Conservation (phyloP, 129 eudicot species). For the Flaveria bidentis region DNA sequence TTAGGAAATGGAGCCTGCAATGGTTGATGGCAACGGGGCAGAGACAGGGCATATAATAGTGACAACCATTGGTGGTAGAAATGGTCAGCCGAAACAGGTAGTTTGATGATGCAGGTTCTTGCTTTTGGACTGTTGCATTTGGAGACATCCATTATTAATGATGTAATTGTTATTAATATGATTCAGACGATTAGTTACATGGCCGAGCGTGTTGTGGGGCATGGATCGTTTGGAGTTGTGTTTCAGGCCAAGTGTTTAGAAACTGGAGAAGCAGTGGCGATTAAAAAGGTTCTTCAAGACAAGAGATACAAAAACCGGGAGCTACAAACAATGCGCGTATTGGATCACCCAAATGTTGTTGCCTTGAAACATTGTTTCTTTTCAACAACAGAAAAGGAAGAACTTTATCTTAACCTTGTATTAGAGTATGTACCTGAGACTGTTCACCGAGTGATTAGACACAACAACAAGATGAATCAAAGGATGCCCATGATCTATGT, state of each 20-base stretch:
- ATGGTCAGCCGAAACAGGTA: slow-evolving; percentile 93
- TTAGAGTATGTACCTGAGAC: slow-evolving; percentile 94
- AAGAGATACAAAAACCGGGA: slow-evolving; percentile 90
- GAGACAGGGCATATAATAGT: slow-evolving; percentile 97
- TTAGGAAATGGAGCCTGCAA: slow-evolving; percentile 87
- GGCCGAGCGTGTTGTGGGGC: slow-evolving; percentile 96
- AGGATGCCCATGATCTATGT: slow-evolving; percentile 91
- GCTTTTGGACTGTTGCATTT: background rate
- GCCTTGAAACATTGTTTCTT: slow-evolving; percentile 89
- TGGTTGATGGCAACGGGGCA: slow-evolving; percentile 85
- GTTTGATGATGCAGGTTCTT: slow-evolving; percentile 12
- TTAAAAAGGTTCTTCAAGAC: slow-evolving; percentile 87
- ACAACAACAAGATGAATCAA: slow-evolving; percentile 82
- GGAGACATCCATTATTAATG: background rate
- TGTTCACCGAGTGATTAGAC: slow-evolving; percentile 79
- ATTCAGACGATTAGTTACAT: slow-evolving; percentile 85
- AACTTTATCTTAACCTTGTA: slow-evolving; percentile 80
- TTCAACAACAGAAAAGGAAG: slow-evolving; percentile 82
- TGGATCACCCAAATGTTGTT: slow-evolving; percentile 88
- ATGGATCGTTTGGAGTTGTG: slow-evolving; percentile 93
- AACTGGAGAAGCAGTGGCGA: slow-evolving; percentile 91
- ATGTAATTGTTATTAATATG: slow-evolving; percentile 14
- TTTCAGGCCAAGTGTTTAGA: slow-evolving; percentile 91
- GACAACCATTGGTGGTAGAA: slow-evolving; percentile 90
- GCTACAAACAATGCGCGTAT: slow-evolving; percentile 89